These are phyloP conservation scores for Periglandula ipomoeae DNA, from an alignment of 2,329 filamentous ascomycete genomes.

Conservation along the genomic window DNA sequence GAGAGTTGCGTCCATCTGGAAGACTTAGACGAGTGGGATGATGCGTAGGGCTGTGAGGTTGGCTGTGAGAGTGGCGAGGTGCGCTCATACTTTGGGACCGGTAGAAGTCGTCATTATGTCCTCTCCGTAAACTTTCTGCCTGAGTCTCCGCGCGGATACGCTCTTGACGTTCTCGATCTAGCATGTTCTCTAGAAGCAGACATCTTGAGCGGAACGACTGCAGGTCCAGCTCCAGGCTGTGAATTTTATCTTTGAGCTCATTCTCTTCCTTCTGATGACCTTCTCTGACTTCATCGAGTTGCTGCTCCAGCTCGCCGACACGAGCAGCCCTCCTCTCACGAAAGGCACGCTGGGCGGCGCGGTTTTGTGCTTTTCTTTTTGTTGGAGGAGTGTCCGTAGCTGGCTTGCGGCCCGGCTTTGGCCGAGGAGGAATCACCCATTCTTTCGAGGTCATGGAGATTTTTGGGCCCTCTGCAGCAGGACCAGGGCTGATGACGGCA, in stretches of 20 bases:
- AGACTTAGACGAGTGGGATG: conserved; percentile 19
- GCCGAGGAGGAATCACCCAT: conserved; percentile 77
- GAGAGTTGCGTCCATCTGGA: conserved; percentile 16
- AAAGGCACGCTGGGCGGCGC: conserved; percentile 84
- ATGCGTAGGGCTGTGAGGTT: conserved; percentile 19
- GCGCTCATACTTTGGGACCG: conserved; percentile 19
- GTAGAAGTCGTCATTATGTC: conserved; percentile 19
- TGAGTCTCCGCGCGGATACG: conserved; percentile 34
- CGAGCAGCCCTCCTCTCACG: conserved; percentile 78
- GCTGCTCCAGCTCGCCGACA: conserved; percentile 65
- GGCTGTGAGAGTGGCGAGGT: conserved; percentile 17
- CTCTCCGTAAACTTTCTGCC: conserved; percentile 25
- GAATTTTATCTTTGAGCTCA: conserved; percentile 48
- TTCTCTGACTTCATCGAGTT: conserved; percentile 52
- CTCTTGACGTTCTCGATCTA: conserved; percentile 48
- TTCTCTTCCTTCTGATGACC: conserved; percentile 47
- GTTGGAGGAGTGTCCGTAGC: conserved; percentile 87
- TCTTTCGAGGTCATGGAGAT: conserved; percentile 66
- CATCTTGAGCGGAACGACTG: conserved; percentile 56
- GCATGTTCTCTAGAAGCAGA: conserved; percentile 52
- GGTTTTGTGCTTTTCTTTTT: conserved; percentile 90
- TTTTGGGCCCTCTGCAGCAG: conserved; percentile 33
- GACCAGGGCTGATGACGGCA: conserved; percentile 33
- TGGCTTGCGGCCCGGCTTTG: conserved; percentile 87
- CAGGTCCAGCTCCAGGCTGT: conserved; percentile 53